These are phyloP conservation scores for Candida cerambycidarum DNA, from an alignment of 805 yeast genomes.

Conservation along the genomic window DNA sequence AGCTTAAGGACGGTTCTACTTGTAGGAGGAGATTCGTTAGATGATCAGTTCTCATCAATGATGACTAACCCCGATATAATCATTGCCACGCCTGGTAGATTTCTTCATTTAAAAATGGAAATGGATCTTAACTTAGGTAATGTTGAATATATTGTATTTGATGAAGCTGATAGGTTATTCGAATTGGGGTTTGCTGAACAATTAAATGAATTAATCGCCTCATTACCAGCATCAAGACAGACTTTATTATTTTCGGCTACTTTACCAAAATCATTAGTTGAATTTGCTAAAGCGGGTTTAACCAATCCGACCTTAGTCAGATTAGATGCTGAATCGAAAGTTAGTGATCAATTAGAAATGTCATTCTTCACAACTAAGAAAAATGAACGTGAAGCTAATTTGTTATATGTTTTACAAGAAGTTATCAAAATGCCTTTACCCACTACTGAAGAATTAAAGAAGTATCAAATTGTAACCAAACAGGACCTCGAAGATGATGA, in stretches of 20 bases:
- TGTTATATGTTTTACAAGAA: constrained; percentile 74
- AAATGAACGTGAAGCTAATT: constrained; percentile 86
- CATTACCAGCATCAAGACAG: constrained; percentile 82
- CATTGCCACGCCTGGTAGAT: constrained; percentile 97
- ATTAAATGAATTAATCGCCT: constrained; percentile 80
- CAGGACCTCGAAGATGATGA: constrained; percentile 56
- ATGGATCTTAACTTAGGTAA: constrained; percentile 84
- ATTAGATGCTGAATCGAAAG: constrained; percentile 87
- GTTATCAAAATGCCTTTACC: constrained; percentile 84
- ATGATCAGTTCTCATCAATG: constrained; percentile 92
- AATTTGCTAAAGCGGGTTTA: constrained; percentile 96
- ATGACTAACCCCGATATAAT: constrained; percentile 92
- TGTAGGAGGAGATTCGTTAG: constrained; percentile 98
- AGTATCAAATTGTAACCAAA: constrained; percentile 48
- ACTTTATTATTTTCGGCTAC: constrained; percentile 93
- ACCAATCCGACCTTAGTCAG: constrained; percentile 90
- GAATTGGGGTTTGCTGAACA: constrained; percentile 97
- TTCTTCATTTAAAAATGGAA: constrained; percentile 91
- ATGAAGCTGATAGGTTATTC: constrained; percentile 95
- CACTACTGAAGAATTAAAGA: constrained; percentile 61
- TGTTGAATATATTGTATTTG: constrained; percentile 89
- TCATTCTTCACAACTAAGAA: constrained; percentile 77
- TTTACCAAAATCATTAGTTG: constrained; percentile 86
- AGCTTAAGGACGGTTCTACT: constrained; percentile 77
- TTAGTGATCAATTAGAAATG: constrained; percentile 90